Conservation (phyloP, 371 early-diverging fungal genomes). For the Synchytrium microbalum region DNA sequence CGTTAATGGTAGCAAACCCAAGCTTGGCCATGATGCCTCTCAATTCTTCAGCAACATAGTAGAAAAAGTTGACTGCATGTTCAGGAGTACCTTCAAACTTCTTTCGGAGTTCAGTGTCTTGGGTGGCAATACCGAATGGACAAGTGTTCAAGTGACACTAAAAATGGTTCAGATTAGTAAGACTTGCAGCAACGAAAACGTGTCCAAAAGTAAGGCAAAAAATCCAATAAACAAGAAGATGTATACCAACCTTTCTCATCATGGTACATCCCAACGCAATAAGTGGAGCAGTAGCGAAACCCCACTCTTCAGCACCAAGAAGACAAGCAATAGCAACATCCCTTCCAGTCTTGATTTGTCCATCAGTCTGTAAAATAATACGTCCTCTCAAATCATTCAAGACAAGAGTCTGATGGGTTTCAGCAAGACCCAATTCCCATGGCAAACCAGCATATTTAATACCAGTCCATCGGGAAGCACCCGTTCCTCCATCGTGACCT, state of each 20-base stretch:
- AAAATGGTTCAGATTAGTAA: background rate
- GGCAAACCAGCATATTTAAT: slow-evolving; percentile 96
- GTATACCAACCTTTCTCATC: slow-evolving; percentile 63
- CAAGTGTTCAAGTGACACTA: slow-evolving; percentile 85
- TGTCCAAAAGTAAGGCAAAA: no score
- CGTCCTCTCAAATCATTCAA: slow-evolving; percentile 91
- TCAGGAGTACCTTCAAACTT: slow-evolving; percentile 92
- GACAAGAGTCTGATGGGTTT: slow-evolving; percentile 93
- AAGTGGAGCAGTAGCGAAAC: slow-evolving; percentile 94
- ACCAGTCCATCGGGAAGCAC: slow-evolving; percentile 95
- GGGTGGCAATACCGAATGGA: slow-evolving; percentile 95
- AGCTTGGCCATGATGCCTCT: slow-evolving; percentile 87
- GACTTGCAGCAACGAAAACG: no score
- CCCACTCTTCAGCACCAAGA: slow-evolving; percentile 97
- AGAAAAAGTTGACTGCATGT: slow-evolving; percentile 95
- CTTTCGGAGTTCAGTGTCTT: slow-evolving; percentile 85
- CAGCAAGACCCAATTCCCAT: slow-evolving; percentile 95
- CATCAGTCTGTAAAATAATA: slow-evolving; percentile 92
- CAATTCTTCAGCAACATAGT: slow-evolving; percentile 90
- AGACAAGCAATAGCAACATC: slow-evolving; percentile 93
- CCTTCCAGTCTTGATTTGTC: slow-evolving; percentile 93
- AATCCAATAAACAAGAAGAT: background rate
- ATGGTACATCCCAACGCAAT: slow-evolving; percentile 96
- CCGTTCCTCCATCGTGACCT: slow-evolving; percentile 95
- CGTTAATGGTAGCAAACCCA: slow-evolving; percentile 84